These are phyloP conservation scores for Aureobasidium musti DNA, from an alignment of 2,329 filamentous ascomycete species.

Conservation along the genomic window DNA sequence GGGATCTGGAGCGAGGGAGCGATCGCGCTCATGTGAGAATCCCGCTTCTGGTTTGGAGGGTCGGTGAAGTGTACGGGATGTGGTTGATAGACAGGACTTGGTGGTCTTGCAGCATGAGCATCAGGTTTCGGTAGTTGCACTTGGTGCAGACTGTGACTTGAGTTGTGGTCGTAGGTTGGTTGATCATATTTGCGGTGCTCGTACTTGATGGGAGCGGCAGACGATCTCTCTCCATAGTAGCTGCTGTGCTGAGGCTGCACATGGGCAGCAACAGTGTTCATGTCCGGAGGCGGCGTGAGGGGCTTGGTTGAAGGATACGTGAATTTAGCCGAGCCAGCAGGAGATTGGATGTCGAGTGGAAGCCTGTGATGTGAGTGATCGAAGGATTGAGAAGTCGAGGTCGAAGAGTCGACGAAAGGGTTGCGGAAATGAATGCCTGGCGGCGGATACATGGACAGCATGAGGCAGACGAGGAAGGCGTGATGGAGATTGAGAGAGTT, in stretches of 20 bases:
- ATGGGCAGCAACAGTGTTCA: constrained; percentile 37
- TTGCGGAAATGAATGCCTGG: constrained; percentile 41
- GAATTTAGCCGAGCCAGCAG: constrained; percentile 30
- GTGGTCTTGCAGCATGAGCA: constrained; percentile 28
- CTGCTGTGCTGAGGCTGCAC: constrained; percentile 35
- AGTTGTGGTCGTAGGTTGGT: constrained; percentile 24
- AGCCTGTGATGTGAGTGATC: constrained; percentile 30
- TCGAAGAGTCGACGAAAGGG: constrained; percentile 39
- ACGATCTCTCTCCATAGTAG: constrained; percentile 35
- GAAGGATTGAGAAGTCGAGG: constrained; percentile 31
- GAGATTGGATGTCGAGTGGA: constrained; percentile 32
- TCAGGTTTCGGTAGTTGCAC: constrained; percentile 20
- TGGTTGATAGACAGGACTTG: constrained; percentile 29
- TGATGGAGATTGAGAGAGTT: constrained; percentile 1
- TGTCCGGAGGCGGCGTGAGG: constrained; percentile 43
- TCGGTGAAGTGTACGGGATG: constrained; percentile 34
- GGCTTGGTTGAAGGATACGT: constrained; percentile 33
- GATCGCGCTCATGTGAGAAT: constrained; percentile 44
- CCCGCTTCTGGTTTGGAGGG: constrained; percentile 22
- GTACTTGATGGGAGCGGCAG: constrained; percentile 32
- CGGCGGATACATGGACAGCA: constrained; percentile 42
- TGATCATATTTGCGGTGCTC: constrained; percentile 33
- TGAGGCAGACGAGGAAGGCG: constrained; percentile 32
- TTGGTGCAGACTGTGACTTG: constrained; percentile 3
- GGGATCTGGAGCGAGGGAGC: constrained; percentile 67